Conservation (phyloP, 192 early-diverging fungal species). For the Jimgerdemannia lactiflua region DNA sequence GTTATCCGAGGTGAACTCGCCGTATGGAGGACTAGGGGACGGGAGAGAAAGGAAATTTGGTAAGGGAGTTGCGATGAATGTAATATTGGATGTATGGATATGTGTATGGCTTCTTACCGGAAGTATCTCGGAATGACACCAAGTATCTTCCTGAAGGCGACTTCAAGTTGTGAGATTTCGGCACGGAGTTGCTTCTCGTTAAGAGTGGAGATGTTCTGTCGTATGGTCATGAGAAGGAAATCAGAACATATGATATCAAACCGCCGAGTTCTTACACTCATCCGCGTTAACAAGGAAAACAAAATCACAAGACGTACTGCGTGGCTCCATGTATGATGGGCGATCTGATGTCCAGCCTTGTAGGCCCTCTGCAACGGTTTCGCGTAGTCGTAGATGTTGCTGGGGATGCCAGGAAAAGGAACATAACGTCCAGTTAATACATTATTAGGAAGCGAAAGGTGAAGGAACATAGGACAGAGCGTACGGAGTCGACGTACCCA, state of each 20-base stretch:
- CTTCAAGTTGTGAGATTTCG: constrained; percentile 31
- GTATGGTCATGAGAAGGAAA: not conserved
- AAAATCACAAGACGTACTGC: not conserved
- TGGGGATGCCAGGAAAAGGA: not conserved
- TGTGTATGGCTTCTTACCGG: not conserved
- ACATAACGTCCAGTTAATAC: not conserved
- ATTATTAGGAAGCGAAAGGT: not conserved
- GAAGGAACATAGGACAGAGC: not conserved
- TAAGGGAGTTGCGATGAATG: not conserved
- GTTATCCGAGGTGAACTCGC: constrained; percentile 21
- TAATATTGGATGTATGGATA: not conserved
- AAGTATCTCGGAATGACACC: constrained; percentile 13
- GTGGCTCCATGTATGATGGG: constrained; percentile 53
- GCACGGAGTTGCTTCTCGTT: not conserved
- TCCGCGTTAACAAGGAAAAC: not conserved
- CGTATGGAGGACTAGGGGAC: constrained; percentile 29
- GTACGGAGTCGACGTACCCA: not conserved
- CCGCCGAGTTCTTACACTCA: no score
- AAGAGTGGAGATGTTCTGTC: constrained; percentile 5
- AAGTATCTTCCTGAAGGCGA: constrained; percentile 19
- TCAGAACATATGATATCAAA: not conserved
- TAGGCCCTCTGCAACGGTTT: constrained; percentile 45
- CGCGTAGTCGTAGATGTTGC: constrained; percentile 35
- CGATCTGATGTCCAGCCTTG: constrained; percentile 59
- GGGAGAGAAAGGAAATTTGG: not conserved